A percentile compares a stretch with the other conserved stretches of the same genome.
Evolutionary conservation across 768 basidiomycete genomes (phyloP).

Genomic region (Lactarius sp.): DNA sequence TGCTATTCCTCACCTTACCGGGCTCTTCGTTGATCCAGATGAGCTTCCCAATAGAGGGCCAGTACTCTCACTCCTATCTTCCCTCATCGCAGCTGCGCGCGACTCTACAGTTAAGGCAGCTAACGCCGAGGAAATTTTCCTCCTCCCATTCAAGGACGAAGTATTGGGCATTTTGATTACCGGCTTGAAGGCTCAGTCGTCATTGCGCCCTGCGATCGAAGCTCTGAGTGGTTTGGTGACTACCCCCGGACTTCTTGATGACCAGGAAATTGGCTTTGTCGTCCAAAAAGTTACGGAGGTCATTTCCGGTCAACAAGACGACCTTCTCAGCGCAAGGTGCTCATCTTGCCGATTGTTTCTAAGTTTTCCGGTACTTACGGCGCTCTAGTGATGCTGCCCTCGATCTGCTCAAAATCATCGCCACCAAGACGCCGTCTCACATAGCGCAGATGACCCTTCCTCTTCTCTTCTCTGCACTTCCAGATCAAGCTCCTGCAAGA

Average conservation of each 20-base stretch:
- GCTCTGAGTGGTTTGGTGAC: constrained; percentile 64
- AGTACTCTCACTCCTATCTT: constrained; percentile 61
- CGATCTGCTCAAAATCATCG: constrained; percentile 58
- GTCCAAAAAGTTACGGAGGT: constrained; percentile 73
- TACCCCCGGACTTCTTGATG: constrained; percentile 55
- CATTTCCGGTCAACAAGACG: constrained; percentile 44
- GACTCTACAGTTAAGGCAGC: constrained; percentile 35
- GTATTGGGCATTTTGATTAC: constrained; percentile 60
- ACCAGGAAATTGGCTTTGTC: constrained; percentile 73
- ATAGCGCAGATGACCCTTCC: constrained; percentile 77
- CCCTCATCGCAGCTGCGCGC: constrained; percentile 53
- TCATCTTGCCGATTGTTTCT: constrained; percentile 4
- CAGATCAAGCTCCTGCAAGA: constrained; percentile 55
- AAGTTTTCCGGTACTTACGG: not conserved
- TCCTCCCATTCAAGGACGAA: constrained; percentile 69
- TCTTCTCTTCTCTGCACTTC: constrained; percentile 68
- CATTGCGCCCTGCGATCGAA: constrained; percentile 55
- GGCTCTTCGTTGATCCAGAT: constrained; percentile 66
- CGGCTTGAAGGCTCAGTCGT: constrained; percentile 49
- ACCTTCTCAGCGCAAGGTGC: constrained; percentile 45
- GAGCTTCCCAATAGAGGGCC: constrained; percentile 63
- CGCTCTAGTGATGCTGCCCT: constrained; percentile 52
- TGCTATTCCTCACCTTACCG: constrained; percentile 69
- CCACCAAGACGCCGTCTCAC: constrained; percentile 53
- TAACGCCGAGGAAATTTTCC: constrained; percentile 18